Conservation (phyloP, 2,329 filamentous ascomycete genomes). For the Biscogniauxia sp. region DNA sequence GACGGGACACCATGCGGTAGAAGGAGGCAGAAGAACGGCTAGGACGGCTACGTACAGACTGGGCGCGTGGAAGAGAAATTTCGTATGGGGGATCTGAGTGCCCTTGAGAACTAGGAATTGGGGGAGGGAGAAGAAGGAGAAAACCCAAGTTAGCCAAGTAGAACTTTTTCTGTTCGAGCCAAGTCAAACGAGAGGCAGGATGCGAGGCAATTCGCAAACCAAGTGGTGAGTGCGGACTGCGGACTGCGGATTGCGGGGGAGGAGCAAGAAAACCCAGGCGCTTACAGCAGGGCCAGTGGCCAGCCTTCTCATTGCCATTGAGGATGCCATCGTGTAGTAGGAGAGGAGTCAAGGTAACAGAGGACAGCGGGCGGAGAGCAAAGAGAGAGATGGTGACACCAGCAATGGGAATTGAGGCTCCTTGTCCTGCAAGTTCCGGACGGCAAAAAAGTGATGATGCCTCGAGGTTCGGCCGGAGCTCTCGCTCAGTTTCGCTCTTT, state of each 20-base stretch:
- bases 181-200: constrained; percentile 9
- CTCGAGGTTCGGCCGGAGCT: constrained; percentile 28
- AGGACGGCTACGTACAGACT: constrained; percentile 56
- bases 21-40: constrained; percentile 2
- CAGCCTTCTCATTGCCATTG: constrained; percentile 63
- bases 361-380: constrained; percentile 15
- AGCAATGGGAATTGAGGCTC: constrained; percentile 23
- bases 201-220: constrained; percentile 21
- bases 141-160: not conserved
- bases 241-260: not conserved
- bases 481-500: constrained; percentile 20
- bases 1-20: constrained; percentile 45
- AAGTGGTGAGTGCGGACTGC: not conserved
- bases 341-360: constrained; percentile 2
- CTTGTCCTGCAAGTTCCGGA: constrained; percentile 33
- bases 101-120: constrained; percentile 59
- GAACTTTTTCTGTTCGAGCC: constrained; percentile 11
- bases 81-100: constrained; percentile 64
- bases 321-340: constrained; percentile 52
- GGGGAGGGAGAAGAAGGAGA: not conserved
- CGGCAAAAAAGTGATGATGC: constrained; percentile 29
- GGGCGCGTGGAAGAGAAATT: constrained; percentile 85
- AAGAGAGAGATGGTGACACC: constrained; percentile 15
- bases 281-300: constrained; percentile 55
- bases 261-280: constrained; percentile 19